Base-by-base conservation (phyloP, 805 yeast genomes). In the Suhomyces pyralidae region DNA sequence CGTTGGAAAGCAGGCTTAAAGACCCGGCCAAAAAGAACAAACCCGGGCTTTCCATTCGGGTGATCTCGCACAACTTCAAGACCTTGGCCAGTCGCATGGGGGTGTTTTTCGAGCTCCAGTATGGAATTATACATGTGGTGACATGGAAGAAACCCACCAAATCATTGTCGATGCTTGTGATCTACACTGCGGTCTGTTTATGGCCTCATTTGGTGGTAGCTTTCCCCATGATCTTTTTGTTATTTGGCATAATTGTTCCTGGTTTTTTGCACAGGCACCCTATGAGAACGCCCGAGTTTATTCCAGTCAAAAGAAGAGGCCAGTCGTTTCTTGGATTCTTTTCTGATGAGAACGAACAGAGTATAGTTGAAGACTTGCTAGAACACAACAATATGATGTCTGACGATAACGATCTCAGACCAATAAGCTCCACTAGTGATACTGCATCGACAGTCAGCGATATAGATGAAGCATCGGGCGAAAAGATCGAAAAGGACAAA, bases 81-180 rank as follows among this genome's bases (percentile, higher is more conserved):
- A 73, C 75, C 38, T 65, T 87, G 58, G 82, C 86, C 49, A 61
- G 76, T 9, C 79, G 82, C 51, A 74, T 85, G 75, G 81, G 85
- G 26, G 69, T 73, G 0, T 61, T 87, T 8, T 85, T 88, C 58
- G 78, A 72, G 42, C 52, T 84, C 1, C 93, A 88, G 59, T 85
- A 85, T 58, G 82, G 83, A 2, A 42, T 85, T 1, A 73, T 84
- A 6, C 80, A 82, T 48, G 63, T 88, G 0, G 53, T 89, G 22
- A 80, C 88, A 4, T 92, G 97, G 97, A 81, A 83, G 54, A 74
- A 78, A 25, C 92, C 96, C 0, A 74, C 88, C 0, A 79, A 82
- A 55, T 91, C 97, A 0, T 57, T 91, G 5, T 73, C 86, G 0
- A 64, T 74, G 20, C 67, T 90, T 50, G 70, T 85, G 5, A 55